Evolutionary conservation across 2,329 filamentous ascomycete genomes (phyloP), one percentile per base, ranked within the genome.

Genomic region (Fusarium goolgardi): DNA sequence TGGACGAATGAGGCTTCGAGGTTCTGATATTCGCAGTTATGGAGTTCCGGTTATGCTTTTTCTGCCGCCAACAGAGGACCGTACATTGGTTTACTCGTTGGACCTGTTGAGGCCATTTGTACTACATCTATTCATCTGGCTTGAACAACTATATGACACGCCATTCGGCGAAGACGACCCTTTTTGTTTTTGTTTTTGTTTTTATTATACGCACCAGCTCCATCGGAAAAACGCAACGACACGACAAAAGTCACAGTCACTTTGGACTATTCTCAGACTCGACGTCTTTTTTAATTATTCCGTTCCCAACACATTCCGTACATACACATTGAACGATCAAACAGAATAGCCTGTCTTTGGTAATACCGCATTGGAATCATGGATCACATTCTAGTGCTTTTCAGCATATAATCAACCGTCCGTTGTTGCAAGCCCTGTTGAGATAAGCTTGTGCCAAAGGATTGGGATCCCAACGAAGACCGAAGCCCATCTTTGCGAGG

Each of bases 311-410:
- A 69, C 60, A 69, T 69, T 70, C 68, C 64, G 77, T 77, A 79
- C 75, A 80, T 78, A 78, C 67, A 71, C 70, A 72, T 75, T 75
- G 72, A 71, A 73, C 71, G 64, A 72, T 67, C 63, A 72, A 71
- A 72, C 73, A 69, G 74, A 72, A 72, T 71, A 67, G 63, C 71
- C 65, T 71, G 75, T 79, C 78, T 81, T 78, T 82, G 79, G 79
- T 81, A 81, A 81, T 81, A 81, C 78, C 81, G 81, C 82, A 83
- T 83, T 79, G 79, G 78, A 78, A 77, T 74, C 73, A 76, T 76
- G 52, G 44, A 70, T 71, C 57, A 70, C 68, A 56, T 63, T 73
- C 47, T 69, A 69, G 56, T 65, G 73, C 67, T 68, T 73, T 67
- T 73, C 31, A 73, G 72, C 74, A 76, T 76, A 74, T 74, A 75